Evolutionary conservation across 2,329 filamentous ascomycete genomes (phyloP).

Genomic region (Coleophoma crateriformis): DNA sequence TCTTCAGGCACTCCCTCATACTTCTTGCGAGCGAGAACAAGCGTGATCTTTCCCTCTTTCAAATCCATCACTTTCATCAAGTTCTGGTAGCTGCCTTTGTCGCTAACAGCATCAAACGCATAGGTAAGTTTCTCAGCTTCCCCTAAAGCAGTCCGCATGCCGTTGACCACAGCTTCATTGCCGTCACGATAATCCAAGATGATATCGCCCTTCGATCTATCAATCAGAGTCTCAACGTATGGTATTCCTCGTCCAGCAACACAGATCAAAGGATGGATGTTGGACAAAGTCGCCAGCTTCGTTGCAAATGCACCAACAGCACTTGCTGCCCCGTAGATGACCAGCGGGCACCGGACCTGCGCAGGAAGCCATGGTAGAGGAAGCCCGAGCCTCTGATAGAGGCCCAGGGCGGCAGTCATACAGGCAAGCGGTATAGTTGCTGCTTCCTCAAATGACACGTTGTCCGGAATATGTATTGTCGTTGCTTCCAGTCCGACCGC

Average conservation of each 20-base stretch:
- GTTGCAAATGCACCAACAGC: conserved; percentile 51
- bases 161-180: conserved; percentile 27
- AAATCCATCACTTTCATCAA: neutral
- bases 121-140: neutral
- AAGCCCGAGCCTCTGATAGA: conserved; percentile 40
- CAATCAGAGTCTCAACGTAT: conserved; percentile 41
- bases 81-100: neutral
- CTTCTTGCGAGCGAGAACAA: neutral
- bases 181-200: conserved; percentile 50
- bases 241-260: conserved; percentile 44
- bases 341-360: conserved; percentile 17
- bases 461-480: conserved; percentile 35
- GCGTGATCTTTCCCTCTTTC: neutral
- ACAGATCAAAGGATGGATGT: conserved; percentile 51
- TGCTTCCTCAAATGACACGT: conserved; percentile 31
- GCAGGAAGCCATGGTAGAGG: conserved; percentile 42
- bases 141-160: neutral
- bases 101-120: neutral
- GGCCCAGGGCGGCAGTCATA: conserved; percentile 45
- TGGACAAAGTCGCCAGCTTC: conserved; percentile 36
- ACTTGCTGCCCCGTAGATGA: conserved; percentile 46
- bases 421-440: conserved; percentile 50
- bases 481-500: conserved; percentile 46
- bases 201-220: conserved; percentile 40
- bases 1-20: neutral